These are phyloP conservation scores for Dactylellina parvicollis DNA, from an alignment of 2,329 filamentous ascomycete genomes.

Conservation along the genomic window DNA sequence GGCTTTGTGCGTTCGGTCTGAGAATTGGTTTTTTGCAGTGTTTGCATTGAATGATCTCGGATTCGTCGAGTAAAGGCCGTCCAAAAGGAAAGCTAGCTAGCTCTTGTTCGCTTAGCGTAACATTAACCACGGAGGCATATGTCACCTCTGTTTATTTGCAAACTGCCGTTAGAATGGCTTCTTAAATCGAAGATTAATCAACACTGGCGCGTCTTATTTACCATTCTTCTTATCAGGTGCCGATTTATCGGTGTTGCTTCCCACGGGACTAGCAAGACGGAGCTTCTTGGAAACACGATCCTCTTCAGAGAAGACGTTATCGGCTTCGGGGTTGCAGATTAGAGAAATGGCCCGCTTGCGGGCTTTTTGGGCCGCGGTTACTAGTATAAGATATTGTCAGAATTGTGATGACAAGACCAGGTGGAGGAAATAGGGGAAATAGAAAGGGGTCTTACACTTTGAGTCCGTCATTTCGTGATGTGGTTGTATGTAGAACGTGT, in stretches of 20 bases:
- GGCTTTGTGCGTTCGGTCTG: slow-evolving; percentile 76
- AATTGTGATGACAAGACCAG: slow-evolving; percentile 4
- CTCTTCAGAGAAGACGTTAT: slow-evolving; percentile 42
- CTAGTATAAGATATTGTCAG: not conserved
- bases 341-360: slow-evolving; percentile 33
- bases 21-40: slow-evolving; percentile 91
- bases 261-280: slow-evolving; percentile 21
- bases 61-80: slow-evolving; percentile 79
- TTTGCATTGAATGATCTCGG: slow-evolving; percentile 86
- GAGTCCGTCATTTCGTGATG: slow-evolving; percentile 28
- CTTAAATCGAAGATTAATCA: not conserved
- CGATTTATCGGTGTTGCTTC: slow-evolving; percentile 29
- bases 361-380: slow-evolving; percentile 14
- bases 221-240: slow-evolving; percentile 35
- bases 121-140: slow-evolving; percentile 14
- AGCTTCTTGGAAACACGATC: slow-evolving; percentile 41
- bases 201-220: slow-evolving; percentile 8
- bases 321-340: slow-evolving; percentile 34
- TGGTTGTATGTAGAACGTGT: not conserved
- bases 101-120: slow-evolving; percentile 76
- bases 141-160: slow-evolving; percentile 12
- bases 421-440: too few species aligned
- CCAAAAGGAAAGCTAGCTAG: slow-evolving; percentile 83
- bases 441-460: slow-evolving; percentile 20
- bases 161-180: not conserved